These are phyloP conservation scores for Halteria grandinella DNA, from an alignment of 73 alveolate species.

Conservation along the genomic window DNA sequence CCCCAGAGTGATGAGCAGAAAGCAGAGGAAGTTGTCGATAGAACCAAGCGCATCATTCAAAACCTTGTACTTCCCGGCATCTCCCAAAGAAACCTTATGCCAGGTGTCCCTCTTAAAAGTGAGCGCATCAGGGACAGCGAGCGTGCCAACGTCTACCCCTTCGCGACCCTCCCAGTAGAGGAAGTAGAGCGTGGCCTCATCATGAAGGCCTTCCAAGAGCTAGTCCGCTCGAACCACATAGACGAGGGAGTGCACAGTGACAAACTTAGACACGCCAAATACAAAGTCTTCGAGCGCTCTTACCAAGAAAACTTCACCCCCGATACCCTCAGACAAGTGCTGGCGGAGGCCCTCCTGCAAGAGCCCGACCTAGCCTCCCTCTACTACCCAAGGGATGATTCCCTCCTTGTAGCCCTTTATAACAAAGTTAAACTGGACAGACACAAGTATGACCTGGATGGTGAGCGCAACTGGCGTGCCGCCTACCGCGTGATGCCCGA, in stretches of 20 bases:
- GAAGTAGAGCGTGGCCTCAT: conserved; percentile 85
- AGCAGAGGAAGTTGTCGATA: too few species aligned
- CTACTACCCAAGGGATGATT: conserved; percentile 82
- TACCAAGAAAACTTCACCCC: conserved; percentile 75
- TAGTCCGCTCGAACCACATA: conserved; percentile 66
- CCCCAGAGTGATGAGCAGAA: too few species aligned
- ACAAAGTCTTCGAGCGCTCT: conserved; percentile 77
- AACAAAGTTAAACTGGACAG: conserved; percentile 34
- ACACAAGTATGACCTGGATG: not conserved
- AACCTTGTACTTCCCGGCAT: conserved; percentile 83
- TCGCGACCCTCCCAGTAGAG: conserved; percentile 72
- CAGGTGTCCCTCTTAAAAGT: conserved; percentile 81
- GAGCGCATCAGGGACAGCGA: conserved; percentile 78
- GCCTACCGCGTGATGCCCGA: conserved; percentile 89
- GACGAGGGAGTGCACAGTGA: conserved; percentile 26
- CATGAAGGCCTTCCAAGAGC: conserved; percentile 67
- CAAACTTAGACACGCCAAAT: conserved; percentile 37
- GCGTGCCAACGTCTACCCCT: conserved; percentile 78
- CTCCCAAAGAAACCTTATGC: conserved; percentile 84
- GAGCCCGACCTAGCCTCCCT: conserved; percentile 76
- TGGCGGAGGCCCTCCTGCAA: conserved; percentile 70
- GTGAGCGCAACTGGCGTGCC: conserved; percentile 78
- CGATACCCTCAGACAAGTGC: conserved; percentile 63
- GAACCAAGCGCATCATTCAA: too few species aligned
- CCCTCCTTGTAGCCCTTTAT: conserved; percentile 73